These are phyloP conservation scores for Trametes villosa DNA, from an alignment of 768 basidiomycete species.

Conservation along the genomic window DNA sequence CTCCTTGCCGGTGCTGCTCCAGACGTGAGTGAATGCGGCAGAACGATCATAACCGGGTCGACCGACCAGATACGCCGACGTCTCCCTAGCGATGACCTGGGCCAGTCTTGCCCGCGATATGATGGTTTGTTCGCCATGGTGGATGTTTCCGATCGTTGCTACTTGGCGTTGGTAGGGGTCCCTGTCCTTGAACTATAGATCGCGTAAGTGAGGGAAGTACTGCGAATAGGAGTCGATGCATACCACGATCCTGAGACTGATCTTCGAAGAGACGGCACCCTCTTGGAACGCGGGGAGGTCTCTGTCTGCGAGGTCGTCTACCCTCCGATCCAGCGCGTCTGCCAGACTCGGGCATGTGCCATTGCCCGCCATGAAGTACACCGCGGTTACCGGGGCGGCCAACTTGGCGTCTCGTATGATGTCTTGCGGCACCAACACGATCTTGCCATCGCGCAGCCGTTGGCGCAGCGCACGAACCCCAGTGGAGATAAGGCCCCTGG, in stretches of 20 bases:
- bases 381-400: no score
- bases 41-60: background rate
- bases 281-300: no score
- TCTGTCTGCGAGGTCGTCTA: no score
- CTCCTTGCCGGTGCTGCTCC: background rate
- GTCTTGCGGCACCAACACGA: no score
- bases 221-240: background rate
- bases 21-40: background rate
- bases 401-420: no score
- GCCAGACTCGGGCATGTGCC: no score
- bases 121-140: background rate
- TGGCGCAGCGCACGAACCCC: no score
- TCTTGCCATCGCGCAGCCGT: no score
- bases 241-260: conserved; percentile 5
- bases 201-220: background rate
- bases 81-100: background rate
- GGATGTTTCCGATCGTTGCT: background rate
- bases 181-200: background rate
- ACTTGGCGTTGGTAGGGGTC: conserved; percentile 1
- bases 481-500: no score
- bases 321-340: no score
- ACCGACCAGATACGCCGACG: background rate
- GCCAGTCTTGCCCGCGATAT: background rate
- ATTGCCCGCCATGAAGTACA: no score
- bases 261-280: no score